These are phyloP conservation scores for Inga laurina DNA, from an alignment of 306 rosid species.

Conservation along the genomic window DNA sequence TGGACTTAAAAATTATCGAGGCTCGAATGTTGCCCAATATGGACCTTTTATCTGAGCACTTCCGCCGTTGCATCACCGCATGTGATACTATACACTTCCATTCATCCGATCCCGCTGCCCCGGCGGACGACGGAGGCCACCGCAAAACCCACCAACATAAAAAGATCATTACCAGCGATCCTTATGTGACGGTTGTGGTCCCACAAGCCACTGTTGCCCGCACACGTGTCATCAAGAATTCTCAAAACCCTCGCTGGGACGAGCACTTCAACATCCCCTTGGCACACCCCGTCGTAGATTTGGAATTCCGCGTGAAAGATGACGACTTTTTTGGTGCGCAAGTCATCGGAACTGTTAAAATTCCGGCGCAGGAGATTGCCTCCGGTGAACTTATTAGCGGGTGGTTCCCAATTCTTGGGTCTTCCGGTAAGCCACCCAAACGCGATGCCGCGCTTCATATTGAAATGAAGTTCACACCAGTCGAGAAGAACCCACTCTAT, in stretches of 20 bases:
- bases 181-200: conserved; percentile 72
- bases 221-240: conserved; percentile 78
- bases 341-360: conserved; percentile 53
- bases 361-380: conserved; percentile 56
- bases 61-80: conserved; percentile 81
- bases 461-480: conserved; percentile 67
- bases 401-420: conserved; percentile 49
- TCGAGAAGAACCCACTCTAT: conserved; percentile 45
- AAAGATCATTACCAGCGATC: conserved; percentile 67
- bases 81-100: conserved; percentile 62
- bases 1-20: conserved; percentile 59
- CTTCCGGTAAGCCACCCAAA: conserved; percentile 55
- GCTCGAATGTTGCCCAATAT: conserved; percentile 77
- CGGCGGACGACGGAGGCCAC: not conserved
- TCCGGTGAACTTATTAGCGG: conserved; percentile 46
- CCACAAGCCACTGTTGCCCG: conserved; percentile 91
- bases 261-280: conserved; percentile 70
- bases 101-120: conserved; percentile 21
- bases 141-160: conserved; percentile 16
- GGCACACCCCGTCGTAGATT: conserved; percentile 62
- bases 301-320: conserved; percentile 82
- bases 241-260: conserved; percentile 65
- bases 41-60: conserved; percentile 73
- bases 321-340: conserved; percentile 78
- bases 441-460: conserved; percentile 45